Evolutionary conservation across 2,329 filamentous ascomycete genomes (phyloP), one percentile per base, ranked within the genome.

Genomic region (Aspergillus oerlinghausenensis): DNA sequence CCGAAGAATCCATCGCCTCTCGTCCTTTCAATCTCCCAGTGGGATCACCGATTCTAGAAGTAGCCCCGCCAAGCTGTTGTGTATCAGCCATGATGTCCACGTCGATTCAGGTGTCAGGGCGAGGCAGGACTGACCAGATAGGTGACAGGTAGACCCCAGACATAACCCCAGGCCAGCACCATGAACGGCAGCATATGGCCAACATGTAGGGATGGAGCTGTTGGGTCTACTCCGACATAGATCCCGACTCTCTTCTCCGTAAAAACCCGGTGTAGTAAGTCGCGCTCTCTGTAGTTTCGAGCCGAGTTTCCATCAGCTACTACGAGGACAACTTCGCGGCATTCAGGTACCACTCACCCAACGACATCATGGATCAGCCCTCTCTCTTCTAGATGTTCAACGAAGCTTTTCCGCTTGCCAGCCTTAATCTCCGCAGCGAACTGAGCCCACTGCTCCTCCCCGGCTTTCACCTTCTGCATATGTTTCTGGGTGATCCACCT

Each of bases 161-260:
- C 73, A 58, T 79, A 80, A 48, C 74, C 73, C 78, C 78, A 80
- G 3, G 74, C 77, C 52, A 80, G 53, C 3, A 79, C 74, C 77
- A 81, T 81, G 50, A 81, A 76, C 2, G 79, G 79, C 11, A 81
- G 58, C 73, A 81, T 77, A 63, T 81, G 79, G 14, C 79, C 79
- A 55, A 81, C 68, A 63, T 81, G 79, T 64, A 80, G 65, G 42
- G 78, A 80, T 1, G 77, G 75, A 10, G 76, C 79, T 3, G 79
- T 81, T 42, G 79, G 79, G 57, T 81, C 79, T 23, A 81, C 69
- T 56, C 79, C 79, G 26, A 72, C 75, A 59, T 81, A 81, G 26
- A 78, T 68, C 11, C 79, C 79, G 19, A 74, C 69, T 56, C 78
- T 67, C 58, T 77, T 78, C 55, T 78, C 68, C 4, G 73, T 78